Conservation (phyloP, 768 basidiomycete genomes). For the Amanita muscaria region DNA sequence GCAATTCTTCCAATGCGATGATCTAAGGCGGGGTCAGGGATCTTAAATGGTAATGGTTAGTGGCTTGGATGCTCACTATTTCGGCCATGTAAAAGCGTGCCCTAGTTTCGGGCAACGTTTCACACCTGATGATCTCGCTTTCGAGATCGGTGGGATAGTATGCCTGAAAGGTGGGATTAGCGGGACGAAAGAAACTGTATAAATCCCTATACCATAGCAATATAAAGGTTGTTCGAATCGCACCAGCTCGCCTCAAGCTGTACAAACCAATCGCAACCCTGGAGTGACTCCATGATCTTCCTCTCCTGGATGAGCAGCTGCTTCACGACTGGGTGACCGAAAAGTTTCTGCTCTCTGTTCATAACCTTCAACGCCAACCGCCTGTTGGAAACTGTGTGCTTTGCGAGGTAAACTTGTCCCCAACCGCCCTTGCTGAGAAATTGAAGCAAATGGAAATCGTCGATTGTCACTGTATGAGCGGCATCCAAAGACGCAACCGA, state of each 20-base stretch:
- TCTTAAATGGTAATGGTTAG: neutral
- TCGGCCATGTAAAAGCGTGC: constrained; percentile 28
- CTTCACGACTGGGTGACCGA: constrained; percentile 16
- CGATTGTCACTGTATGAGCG: neutral
- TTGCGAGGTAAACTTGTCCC: constrained; percentile 21
- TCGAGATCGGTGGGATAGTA: constrained; percentile 23
- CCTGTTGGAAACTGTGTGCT: constrained; percentile 15
- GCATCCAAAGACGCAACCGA: neutral
- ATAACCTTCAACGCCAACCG: constrained; percentile 24
- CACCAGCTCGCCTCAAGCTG: constrained; percentile 13
- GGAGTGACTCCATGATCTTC: constrained; percentile 4
- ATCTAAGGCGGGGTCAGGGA: constrained; percentile 14
- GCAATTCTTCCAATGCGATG: constrained; percentile 23
- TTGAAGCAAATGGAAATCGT: constrained; percentile 11
- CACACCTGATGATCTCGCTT: constrained; percentile 21
- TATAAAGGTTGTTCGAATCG: constrained; percentile 11
- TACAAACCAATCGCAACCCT: constrained; percentile 7
- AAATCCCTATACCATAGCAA: constrained; percentile 9
- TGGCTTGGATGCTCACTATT: constrained; percentile 17
- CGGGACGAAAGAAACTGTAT: neutral
- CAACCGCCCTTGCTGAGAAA: constrained; percentile 22
- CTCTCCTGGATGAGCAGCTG: constrained; percentile 12
- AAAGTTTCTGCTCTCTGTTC: constrained; percentile 13
- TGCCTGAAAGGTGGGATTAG: constrained; percentile 11
- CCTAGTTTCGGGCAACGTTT: constrained; percentile 13